Base-by-base conservation (phyloP, 2,329 filamentous ascomycete species). In the Thelonectria blattea region DNA sequence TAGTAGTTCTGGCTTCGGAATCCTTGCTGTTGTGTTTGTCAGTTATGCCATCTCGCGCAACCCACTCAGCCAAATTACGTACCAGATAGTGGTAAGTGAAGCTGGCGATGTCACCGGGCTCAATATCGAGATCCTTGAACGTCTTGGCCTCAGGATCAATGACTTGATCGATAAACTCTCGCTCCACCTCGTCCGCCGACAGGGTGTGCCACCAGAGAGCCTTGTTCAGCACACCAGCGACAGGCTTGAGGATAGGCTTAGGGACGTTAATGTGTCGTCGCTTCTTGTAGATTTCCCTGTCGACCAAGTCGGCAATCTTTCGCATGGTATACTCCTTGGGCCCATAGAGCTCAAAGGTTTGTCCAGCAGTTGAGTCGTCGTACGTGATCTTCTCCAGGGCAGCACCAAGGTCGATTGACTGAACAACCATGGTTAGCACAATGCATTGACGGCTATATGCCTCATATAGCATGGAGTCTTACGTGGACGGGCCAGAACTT, bases 61-160 rank as follows among this genome's bases (percentile, higher is more conserved):
- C 20, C 30, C 15, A 12, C 17, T 17, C 27, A 11, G 15, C 51
- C 30, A 30, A 30, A 27, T 30, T 37, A 80, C 90, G 79, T 83
- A 95, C 92, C 82, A 98, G 79, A 80, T 99, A 99, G 78, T 96
- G 91, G 79, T 94, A 98, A 67, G 92, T 96, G 76, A 92, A 88
- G 76, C 91, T 89, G 76, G 86, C 88, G 71, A 98, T 86, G 65
- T 98, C 93, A 48, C 88, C 91, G 30, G 94, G 92, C 78, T 93
- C 90, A 66, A 99, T 97, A 62, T 87, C 91, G 48, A 99, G 84
- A 74, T 98, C 93, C 78, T 91, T 91, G 81, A 98, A 96, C 2
- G 95, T 98, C 86, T 97, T 98, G 66, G 95, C 95, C 34, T 83
- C 87, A 60, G 88, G 88, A 76, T 99, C 95, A 73, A 99, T 96